Conservation (phyloP, 345 rosid genomes). For the Lepidium didymum region DNA sequence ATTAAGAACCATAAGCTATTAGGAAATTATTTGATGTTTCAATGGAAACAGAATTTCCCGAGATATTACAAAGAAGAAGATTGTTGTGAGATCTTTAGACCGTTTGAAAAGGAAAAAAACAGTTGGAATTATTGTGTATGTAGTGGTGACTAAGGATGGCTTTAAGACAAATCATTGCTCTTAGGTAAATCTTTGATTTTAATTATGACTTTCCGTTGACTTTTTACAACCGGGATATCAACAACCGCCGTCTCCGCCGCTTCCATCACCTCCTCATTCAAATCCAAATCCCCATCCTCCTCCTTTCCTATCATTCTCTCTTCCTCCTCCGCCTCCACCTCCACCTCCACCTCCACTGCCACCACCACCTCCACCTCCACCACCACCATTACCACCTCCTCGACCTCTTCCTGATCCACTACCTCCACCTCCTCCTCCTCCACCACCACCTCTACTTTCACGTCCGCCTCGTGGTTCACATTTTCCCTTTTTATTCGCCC, state of each 20-base stretch:
- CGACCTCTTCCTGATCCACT: background rate
- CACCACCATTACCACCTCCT: background rate
- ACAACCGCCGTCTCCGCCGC: slow-evolving; percentile 39
- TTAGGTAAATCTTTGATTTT: background rate
- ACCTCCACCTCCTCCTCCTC: background rate
- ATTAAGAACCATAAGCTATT: no score
- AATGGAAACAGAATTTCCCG: background rate
- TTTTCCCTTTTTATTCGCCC: slow-evolving; percentile 8
- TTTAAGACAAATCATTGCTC: background rate
- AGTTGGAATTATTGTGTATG: slow-evolving; percentile 5
- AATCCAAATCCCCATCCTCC: slow-evolving; percentile 36
- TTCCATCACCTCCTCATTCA: slow-evolving; percentile 33
- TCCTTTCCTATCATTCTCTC: no score
- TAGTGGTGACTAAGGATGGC: slow-evolving; percentile 9
- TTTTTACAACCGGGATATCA: slow-evolving; percentile 49
- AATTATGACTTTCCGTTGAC: slow-evolving; percentile 14
- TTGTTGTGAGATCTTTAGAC: background rate
- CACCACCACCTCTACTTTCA: slow-evolving; percentile 10
- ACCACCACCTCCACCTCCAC: background rate
- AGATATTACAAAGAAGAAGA: background rate
- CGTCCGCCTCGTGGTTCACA: slow-evolving; percentile 21
- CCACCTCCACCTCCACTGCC: slow-evolving; percentile 12
- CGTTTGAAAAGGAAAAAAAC: background rate
- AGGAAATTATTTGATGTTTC: background rate
- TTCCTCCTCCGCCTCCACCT: slow-evolving; percentile 23